These are phyloP conservation scores for Turnera subulata DNA, from an alignment of 345 rosid genomes.

Conservation along the genomic window DNA sequence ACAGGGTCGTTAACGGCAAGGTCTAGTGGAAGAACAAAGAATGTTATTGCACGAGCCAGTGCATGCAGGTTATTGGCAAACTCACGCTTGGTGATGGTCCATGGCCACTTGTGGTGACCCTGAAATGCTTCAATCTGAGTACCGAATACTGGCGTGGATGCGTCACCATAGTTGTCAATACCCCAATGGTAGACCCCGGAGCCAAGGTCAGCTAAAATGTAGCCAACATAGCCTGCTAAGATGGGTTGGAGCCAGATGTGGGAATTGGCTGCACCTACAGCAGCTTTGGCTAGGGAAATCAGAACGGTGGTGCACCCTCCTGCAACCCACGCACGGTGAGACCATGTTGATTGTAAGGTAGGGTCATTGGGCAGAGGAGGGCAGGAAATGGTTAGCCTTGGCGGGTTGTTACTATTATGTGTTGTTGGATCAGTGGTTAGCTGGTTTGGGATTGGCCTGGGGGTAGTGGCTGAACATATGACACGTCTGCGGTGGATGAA, in stretches of 20 bases:
- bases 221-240: slow-evolving; percentile 63
- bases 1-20: slow-evolving; percentile 43
- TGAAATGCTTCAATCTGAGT: slow-evolving; percentile 81
- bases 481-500: not conserved
- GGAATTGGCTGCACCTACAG: slow-evolving; percentile 37
- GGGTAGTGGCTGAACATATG: slow-evolving; percentile 33
- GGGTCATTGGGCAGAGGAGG: slow-evolving; percentile 48
- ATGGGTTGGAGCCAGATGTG: slow-evolving; percentile 55
- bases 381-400: slow-evolving; percentile 1
- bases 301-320: slow-evolving; percentile 62
- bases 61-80: slow-evolving; percentile 87
- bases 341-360: slow-evolving; percentile 61
- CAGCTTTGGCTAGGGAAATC: slow-evolving; percentile 54
- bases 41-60: slow-evolving; percentile 51
- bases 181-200: slow-evolving; percentile 97
- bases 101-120: slow-evolving; percentile 92
- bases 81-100: slow-evolving; percentile 79
- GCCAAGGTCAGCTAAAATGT: slow-evolving; percentile 72
- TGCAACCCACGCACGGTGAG: slow-evolving; percentile 68
- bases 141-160: slow-evolving; percentile 64
- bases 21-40: slow-evolving; percentile 58
- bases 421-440: slow-evolving; percentile 20
- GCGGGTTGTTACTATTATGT: slow-evolving; percentile 15
- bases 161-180: slow-evolving; percentile 80
- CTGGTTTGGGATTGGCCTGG: slow-evolving; percentile 28